Conservation (phyloP, 2,329 filamentous ascomycete species). For the Teratosphaeria pseudoeucalypti region DNA sequence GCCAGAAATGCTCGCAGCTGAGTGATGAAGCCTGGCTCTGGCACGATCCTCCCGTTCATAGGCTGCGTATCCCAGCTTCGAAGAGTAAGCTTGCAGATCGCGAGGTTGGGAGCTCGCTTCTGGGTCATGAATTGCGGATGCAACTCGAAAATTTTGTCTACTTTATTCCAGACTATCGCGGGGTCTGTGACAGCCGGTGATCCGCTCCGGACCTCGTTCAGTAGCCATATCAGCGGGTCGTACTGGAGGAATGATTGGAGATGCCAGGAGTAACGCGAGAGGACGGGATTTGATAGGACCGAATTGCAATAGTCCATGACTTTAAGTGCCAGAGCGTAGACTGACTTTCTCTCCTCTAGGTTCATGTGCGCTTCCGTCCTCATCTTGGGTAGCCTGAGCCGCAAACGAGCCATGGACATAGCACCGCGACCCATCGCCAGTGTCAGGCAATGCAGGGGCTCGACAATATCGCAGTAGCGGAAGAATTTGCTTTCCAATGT, state of each 20-base stretch:
- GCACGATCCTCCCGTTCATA: neutral
- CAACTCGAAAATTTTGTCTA: conserved; percentile 34
- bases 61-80: conserved; percentile 33
- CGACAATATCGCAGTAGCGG: conserved; percentile 35
- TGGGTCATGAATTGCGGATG: conserved; percentile 32
- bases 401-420: conserved; percentile 33
- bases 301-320: conserved; percentile 33
- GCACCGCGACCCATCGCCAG: conserved; percentile 35
- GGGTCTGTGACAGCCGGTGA: conserved; percentile 11
- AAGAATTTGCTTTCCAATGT: conserved; percentile 34
- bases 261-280: conserved; percentile 43
- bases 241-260: conserved; percentile 41
- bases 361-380: conserved; percentile 16
- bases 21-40: conserved; percentile 3
- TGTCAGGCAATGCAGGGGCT: conserved; percentile 35
- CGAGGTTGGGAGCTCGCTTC: conserved; percentile 32
- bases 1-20: conserved; percentile 14
- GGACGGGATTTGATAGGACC: conserved; percentile 28
- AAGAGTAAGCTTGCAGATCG: conserved; percentile 33
- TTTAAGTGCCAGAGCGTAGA: conserved; percentile 33
- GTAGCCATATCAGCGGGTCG: conserved; percentile 29
- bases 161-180: conserved; percentile 32
- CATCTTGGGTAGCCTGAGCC: conserved; percentile 36
- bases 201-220: conserved; percentile 23
- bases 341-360: conserved; percentile 23